These are phyloP conservation scores for Malus domestica DNA, from an alignment of 306 rosid species.

Conservation along the genomic window DNA sequence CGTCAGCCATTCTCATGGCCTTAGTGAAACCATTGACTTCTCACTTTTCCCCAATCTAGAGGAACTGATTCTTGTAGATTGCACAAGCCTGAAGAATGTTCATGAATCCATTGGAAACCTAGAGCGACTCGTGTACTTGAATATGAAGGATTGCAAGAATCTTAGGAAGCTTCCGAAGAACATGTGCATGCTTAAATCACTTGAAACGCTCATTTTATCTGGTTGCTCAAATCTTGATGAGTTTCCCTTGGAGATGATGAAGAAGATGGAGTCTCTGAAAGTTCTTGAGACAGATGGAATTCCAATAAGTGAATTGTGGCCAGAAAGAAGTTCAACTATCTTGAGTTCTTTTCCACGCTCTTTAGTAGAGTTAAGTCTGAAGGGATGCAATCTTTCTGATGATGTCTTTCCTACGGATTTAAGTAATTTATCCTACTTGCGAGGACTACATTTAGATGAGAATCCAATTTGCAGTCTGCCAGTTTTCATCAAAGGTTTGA, in stretches of 20 bases:
- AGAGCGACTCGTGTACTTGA: neutral
- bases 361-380: neutral
- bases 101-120: constrained; percentile 8
- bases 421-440: neutral
- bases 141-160: neutral
- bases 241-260: neutral
- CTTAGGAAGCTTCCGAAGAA: neutral
- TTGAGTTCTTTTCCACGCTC: neutral
- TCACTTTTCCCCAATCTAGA: neutral
- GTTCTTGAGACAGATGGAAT: neutral
- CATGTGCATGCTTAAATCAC: neutral
- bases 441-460: neutral
- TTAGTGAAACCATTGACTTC: neutral
- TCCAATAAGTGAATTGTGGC: neutral
- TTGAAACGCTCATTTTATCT: neutral
- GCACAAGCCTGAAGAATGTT: neutral
- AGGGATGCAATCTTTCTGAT: neutral
- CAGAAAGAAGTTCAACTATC: neutral
- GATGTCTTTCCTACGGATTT: neutral
- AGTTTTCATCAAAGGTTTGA: neutral
- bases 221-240: neutral
- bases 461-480: neutral
- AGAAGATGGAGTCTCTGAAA: neutral
- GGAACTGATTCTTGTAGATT: neutral
- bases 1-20: neutral